Conservation (phyloP, 176 grass and related monocot genomes). For the Ensete ventricosum region DNA sequence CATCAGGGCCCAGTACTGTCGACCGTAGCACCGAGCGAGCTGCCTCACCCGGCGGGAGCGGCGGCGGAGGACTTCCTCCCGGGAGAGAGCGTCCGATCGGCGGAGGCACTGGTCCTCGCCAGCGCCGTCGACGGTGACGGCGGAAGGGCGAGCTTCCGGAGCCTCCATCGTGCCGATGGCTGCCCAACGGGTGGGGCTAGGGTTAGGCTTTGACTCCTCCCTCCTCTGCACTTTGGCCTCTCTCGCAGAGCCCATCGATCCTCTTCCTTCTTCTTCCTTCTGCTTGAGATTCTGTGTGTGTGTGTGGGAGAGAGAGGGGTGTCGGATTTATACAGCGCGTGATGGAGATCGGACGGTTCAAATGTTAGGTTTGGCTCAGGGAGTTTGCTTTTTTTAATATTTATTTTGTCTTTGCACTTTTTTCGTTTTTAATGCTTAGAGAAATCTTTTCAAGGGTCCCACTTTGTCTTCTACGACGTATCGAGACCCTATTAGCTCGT, state of each 20-base stretch:
- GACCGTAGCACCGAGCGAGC: conserved; percentile 11
- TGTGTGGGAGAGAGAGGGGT: no score
- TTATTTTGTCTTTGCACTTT: not conserved
- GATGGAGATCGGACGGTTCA: not conserved
- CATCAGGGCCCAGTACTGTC: conserved; percentile 32
- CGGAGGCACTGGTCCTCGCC: conserved; percentile 27
- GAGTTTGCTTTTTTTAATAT: not conserved
- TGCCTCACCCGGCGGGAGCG: conserved; percentile 19
- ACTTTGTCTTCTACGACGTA: no score
- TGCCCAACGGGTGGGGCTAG: no score
- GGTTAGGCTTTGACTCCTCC: not conserved
- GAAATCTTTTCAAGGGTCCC: no score
- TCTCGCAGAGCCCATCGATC: not conserved
- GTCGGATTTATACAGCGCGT: no score
- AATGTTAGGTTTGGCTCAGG: not conserved
- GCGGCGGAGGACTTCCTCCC: conserved; percentile 36
- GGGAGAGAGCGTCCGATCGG: conserved; percentile 1
- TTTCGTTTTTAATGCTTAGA: not conserved
- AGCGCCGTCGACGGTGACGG: not conserved
- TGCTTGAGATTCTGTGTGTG: not conserved
- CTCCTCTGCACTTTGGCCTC: not conserved
- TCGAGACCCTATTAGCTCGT: no score
- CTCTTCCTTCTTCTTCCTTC: not conserved
- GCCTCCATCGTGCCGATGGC: not conserved
- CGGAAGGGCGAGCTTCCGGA: not conserved